Base-by-base conservation (phyloP, 441 rosid species). In the Syzygium syzygioides region DNA sequence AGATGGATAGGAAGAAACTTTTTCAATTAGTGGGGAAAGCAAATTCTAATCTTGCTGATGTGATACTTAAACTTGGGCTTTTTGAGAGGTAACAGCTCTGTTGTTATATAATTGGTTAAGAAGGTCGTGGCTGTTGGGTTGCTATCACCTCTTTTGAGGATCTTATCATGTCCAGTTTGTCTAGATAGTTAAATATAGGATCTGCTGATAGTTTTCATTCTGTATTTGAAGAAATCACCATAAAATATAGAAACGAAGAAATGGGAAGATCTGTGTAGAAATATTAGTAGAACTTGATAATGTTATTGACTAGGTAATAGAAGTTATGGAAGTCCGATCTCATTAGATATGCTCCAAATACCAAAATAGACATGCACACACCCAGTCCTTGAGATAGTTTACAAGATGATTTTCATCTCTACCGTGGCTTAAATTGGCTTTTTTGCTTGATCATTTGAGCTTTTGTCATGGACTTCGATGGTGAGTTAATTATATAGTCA, bases 21-120 rank as follows among this genome's bases (percentile, higher is more conserved):
- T 98, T 98, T 92, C 99, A 98, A 90, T 89, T 98, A 86, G 99
- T 98, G 66, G 99, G 99, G 86, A 98, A 95, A 91, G 99, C 99
- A 88, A 98, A 96, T 90, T 96, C 98, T 84, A 95, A 96, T 89
- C 97, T 96, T 60, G 99, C 98, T 92, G 99, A 96, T 92, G 99
- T 98, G 87, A 98, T 98, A 93, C 95, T 96, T 86, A 98, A 95
- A 94, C 98, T 98, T 50, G 99, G 99, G 89, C 98, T 96, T 89
- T 98, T 98, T 92, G 99, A 98, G 93, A 98, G 99, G 99, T 97
- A 93, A 90, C n/a, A 28, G 26, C 57, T 66, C 64, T 56, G 41
- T 85, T 56, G 59, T 56, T 34, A 56, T 85, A 59, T 85, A 13
- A 56, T 12, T 12, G 18, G 83, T 76, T 76, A 41, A 20, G 83